Conservation (phyloP, 768 basidiomycete genomes). For the Lanmaoa rubissima region DNA sequence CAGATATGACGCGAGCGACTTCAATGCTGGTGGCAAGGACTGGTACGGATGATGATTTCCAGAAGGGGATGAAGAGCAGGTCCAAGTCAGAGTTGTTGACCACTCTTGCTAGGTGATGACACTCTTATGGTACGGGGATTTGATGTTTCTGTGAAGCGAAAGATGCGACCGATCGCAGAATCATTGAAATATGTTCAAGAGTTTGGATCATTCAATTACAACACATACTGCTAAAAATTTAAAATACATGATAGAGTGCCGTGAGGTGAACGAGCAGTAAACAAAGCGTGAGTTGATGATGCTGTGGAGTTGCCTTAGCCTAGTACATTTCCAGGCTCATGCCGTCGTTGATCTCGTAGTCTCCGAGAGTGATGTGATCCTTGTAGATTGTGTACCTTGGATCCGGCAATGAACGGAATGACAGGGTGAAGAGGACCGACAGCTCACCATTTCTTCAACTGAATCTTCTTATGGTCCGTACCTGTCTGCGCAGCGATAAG, state of each 20-base stretch:
- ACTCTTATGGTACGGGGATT: not conserved
- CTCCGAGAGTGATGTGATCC: slow-evolving; percentile 90
- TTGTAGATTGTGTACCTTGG: slow-evolving; percentile 92
- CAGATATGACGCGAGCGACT: slow-evolving; percentile 17
- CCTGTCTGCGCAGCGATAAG: slow-evolving; percentile 97
- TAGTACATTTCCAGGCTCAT: slow-evolving; percentile 95
- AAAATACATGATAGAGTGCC: slow-evolving; percentile 6
- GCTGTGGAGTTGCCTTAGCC: not conserved
- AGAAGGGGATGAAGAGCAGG: slow-evolving; percentile 7
- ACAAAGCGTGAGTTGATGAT: not conserved
- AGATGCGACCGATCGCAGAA: not conserved
- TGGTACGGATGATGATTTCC: slow-evolving; percentile 1
- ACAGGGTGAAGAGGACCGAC: not conserved
- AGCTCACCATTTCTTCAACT: slow-evolving; percentile 93
- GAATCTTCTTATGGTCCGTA: slow-evolving; percentile 81
- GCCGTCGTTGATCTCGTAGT: slow-evolving; percentile 92
- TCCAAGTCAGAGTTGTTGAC: slow-evolving; percentile 21
- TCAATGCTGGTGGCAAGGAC: slow-evolving; percentile 17
- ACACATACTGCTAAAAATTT: slow-evolving; percentile 11
- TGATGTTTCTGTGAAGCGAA: not conserved
- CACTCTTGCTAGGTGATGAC: not conserved
- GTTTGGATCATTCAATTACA: slow-evolving; percentile 1
- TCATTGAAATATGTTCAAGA: not conserved
- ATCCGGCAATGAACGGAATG: not conserved
- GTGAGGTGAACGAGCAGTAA: not conserved